A percentile compares a stretch with the other conserved stretches of the same genome.
These are phyloP conservation scores for Sungouiozyma intestinalis DNA, from an alignment of 805 yeast species.

Conservation along the genomic window DNA sequence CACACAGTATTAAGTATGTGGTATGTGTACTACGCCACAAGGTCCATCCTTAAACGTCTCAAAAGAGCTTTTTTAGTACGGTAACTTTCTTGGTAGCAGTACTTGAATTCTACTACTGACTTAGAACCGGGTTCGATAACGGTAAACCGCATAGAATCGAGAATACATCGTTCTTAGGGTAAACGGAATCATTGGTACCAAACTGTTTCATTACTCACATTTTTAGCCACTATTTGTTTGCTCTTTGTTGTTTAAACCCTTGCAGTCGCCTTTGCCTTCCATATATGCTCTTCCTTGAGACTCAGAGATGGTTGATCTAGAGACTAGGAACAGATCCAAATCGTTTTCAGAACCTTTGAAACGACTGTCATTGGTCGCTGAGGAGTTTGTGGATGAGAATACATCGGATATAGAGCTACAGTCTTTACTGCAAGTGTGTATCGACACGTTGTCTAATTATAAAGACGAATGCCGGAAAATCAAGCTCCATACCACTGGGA, in stretches of 20 bases:
- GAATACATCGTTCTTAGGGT: no score
- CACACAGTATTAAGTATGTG: not conserved
- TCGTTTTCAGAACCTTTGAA: constrained; percentile 4
- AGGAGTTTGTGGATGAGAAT: constrained; percentile 12
- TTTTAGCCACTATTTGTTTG: no score
- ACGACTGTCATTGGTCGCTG: constrained; percentile 10
- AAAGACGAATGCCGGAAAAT: constrained; percentile 22
- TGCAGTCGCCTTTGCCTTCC: not conserved
- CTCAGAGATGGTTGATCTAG: not conserved
- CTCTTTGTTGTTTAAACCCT: no score
- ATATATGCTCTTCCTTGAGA: not conserved
- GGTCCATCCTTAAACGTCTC: no score
- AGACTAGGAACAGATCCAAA: not conserved
- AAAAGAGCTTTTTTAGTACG: no score
- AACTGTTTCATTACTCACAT: no score
- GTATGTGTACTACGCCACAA: no score
- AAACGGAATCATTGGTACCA: no score
- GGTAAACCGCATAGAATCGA: no score
- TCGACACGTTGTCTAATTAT: constrained; percentile 25
- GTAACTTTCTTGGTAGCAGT: no score
- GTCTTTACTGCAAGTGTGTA: constrained; percentile 19
- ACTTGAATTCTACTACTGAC: no score
- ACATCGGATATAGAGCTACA: constrained; percentile 14
- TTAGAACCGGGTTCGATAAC: no score
- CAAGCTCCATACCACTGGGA: constrained; percentile 5